A percentile compares a stretch with the other conserved stretches of the same genome.
Conservation (phyloP, 2,329 filamentous ascomycete species). For the Ophiostoma australiae region DNA sequence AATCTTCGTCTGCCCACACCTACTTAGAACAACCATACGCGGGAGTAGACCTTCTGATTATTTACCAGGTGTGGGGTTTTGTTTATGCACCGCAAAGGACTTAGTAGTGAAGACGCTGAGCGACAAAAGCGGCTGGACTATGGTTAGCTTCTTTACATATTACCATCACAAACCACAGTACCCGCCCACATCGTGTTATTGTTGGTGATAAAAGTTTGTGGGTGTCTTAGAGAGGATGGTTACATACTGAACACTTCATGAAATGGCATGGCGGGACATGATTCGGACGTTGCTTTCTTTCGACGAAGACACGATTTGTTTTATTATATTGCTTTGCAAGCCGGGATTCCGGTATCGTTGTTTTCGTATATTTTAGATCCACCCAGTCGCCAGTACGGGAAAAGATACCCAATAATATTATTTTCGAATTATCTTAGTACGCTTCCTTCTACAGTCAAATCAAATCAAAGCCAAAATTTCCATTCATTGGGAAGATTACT, state of each 20-base stretch:
- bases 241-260: too few relatives aligned
- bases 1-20: conserved; percentile 32
- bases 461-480: not conserved
- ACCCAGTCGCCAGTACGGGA: not conserved
- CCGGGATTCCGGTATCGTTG: too few relatives aligned
- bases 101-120: not conserved
- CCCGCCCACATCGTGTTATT: too few relatives aligned
- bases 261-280: not conserved
- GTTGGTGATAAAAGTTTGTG: too few relatives aligned
- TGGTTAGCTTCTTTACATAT: too few relatives aligned
- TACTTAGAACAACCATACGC: not conserved
- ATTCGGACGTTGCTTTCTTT: not conserved
- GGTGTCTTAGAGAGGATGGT: too few relatives aligned
- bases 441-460: not conserved
- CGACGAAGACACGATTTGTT: not conserved
- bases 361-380: not conserved
- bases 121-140: not conserved
- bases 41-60: not conserved
- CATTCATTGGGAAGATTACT: not conserved
- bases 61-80: not conserved
- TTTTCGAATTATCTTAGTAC: not conserved
- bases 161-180: too few relatives aligned
- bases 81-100: not conserved
- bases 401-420: conserved; percentile 9
- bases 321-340: not conserved